phyloP scores from a whole-genome alignment of 73 alveolate species.

The Paramecium primaurelia region DNA sequence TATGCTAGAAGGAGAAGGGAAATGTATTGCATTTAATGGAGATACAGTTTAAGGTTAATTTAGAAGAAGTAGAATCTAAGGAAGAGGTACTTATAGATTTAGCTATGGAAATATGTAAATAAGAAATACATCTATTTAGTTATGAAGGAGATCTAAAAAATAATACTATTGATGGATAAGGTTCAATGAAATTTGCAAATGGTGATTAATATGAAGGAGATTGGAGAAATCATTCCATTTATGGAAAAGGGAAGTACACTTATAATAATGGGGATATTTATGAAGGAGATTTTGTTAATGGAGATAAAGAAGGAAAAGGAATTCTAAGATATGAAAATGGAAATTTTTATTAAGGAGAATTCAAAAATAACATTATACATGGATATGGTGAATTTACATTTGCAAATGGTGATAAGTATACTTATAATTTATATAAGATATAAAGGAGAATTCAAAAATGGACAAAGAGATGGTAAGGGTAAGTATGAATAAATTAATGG shows the following conservation, averaged over 20 bases:
- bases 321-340: conserved; percentile 72
- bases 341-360: conserved; percentile 70
- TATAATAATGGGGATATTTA: conserved; percentile 61
- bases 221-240: conserved; percentile 70
- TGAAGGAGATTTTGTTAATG: conserved; percentile 79
- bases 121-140: neutral
- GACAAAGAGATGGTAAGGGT: conserved; percentile 82
- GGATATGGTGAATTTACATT: conserved; percentile 64
- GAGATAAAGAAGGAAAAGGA: conserved; percentile 85
- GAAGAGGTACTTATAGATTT: conserved; percentile 2
- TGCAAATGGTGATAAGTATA: conserved; percentile 58
- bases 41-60: neutral
- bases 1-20: neutral
- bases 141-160: conserved; percentile 2
- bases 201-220: conserved; percentile 88
- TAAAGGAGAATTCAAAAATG: conserved; percentile 78
- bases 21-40: neutral
- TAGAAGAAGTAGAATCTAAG: neutral
- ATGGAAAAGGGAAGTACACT: conserved; percentile 63
- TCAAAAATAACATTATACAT: conserved; percentile 61
- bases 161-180: neutral
- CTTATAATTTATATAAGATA: neutral
- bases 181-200: conserved; percentile 57
- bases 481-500: conserved; percentile 69
- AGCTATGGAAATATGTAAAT: neutral